Conservation (phyloP, 208 protist genomes). For the Crithidia expoeki region DNA sequence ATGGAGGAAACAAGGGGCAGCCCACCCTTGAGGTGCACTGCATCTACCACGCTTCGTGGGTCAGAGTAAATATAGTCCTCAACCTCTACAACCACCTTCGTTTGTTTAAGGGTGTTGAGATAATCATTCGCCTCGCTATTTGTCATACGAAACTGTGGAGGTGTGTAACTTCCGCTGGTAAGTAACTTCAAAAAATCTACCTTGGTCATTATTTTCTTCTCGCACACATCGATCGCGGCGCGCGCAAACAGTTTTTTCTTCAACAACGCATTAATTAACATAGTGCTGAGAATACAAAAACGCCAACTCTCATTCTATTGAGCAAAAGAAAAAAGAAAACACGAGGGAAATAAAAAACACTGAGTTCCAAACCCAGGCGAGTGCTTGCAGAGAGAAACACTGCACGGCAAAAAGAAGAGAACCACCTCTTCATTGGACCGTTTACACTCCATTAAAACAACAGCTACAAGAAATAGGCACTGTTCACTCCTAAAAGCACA, state of each 20-base stretch:
- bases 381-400: neutral
- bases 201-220: constrained; percentile 33
- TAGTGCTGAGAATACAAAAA: neutral
- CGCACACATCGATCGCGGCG: constrained; percentile 21
- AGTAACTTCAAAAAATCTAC: constrained; percentile 49
- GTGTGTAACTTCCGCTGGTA: constrained; percentile 35
- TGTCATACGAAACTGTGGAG: constrained; percentile 49
- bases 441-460: no score
- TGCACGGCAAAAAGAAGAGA: neutral
- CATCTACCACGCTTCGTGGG: constrained; percentile 51
- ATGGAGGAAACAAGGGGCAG: constrained; percentile 47
- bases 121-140: constrained; percentile 45
- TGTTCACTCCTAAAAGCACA: no score
- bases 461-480: no score
- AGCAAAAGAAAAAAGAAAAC: constrained; percentile 4
- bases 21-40: constrained; percentile 51
- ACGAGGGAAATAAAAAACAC: neutral
- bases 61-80: constrained; percentile 43
- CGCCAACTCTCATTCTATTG: neutral
- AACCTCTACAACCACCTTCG: constrained; percentile 39
- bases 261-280: constrained; percentile 20
- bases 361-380: neutral
- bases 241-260: constrained; percentile 30
- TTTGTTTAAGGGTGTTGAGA: constrained; percentile 39
- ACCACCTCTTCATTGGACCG: no score